Base-by-base conservation (phyloP, 2,329 filamentous ascomycete genomes). In the Phialemonium atrogriseum region DNA sequence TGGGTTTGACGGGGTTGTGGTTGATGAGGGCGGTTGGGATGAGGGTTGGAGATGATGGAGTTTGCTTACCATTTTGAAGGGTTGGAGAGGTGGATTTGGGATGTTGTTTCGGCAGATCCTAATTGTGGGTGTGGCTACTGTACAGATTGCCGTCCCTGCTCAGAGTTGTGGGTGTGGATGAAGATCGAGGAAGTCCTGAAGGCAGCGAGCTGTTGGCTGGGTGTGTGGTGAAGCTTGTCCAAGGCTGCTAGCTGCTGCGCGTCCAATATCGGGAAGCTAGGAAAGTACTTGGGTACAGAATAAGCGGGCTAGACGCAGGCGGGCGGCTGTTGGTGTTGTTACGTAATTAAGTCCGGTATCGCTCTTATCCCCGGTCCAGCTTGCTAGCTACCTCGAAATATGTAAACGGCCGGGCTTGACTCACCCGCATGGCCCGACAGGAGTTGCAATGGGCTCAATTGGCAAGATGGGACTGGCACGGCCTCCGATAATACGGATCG, bases 401-500 rank as follows among this genome's bases (percentile, higher is more conserved):
- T 16, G 27, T 12, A 23, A 12, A 27, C 18, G 10, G 13, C 18
- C 5, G 4, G 24, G 19, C 16, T 11, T 20, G 20, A 7, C 20
- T 34, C 7, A 32, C 23, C 11, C 3, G 12, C 27, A 23, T 30
- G 14, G 5, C 16, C 13, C n/a, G 22, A 11, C n/a, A 14, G 12
- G 12, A n/a, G 14, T 3, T 24, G 11, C 19, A 27, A 14, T 21
- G 26, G 34, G 4, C 35, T 35, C 38, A 44, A 43, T 49, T 40
- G 42, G 35, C 40, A 55, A 48, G 40, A 67, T 63, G 56, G n/a
- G n/a, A n/a, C 53, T 48, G 12, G 44, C 52, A 37, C 58, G 58
- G 35, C 57, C 61, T 14, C 78, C 82, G 24, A 67, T 88, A 37
- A 72, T 94, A 41, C 67, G 67, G 46, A 87, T 94, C 49, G 52